Conservation (phyloP, 306 rosid species). For the Dicorynia guianensis region DNA sequence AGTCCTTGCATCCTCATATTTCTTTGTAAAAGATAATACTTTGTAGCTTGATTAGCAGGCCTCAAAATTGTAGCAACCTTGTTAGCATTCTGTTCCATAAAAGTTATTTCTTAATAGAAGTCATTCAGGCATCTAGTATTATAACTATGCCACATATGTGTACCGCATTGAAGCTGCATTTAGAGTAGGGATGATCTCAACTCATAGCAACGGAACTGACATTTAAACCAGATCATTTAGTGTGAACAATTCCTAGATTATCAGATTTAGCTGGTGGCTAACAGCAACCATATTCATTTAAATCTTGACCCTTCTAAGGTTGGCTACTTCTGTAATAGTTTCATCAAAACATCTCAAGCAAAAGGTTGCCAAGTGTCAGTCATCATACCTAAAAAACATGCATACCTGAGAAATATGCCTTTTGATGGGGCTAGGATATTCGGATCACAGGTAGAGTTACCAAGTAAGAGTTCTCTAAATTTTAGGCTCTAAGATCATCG, state of each 20-base stretch:
- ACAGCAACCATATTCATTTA: neutral
- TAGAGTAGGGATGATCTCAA: neutral
- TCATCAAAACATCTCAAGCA: too few relatives aligned
- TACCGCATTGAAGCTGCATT: neutral
- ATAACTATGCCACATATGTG: neutral
- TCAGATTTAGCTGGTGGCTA: neutral
- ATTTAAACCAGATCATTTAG: neutral
- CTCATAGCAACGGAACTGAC: neutral
- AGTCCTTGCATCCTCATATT: neutral
- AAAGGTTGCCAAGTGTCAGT: neutral
- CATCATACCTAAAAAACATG: neutral
- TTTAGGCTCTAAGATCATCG: too few relatives aligned
- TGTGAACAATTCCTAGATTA: neutral
- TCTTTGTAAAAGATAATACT: neutral
- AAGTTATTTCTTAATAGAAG: neutral
- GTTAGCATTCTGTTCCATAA: neutral
- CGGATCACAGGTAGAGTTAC: too few relatives aligned
- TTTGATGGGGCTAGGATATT: too few relatives aligned
- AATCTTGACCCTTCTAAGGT: neutral
- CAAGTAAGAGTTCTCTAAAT: too few relatives aligned
- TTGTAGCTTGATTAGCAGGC: neutral
- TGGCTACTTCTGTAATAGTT: conserved; percentile 6
- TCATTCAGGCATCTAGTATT: neutral
- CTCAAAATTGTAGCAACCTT: neutral
- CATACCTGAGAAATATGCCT: too few relatives aligned